phyloP scores from a whole-genome alignment of 106 monocot species.

The Acanthochlamys bracteata region DNA sequence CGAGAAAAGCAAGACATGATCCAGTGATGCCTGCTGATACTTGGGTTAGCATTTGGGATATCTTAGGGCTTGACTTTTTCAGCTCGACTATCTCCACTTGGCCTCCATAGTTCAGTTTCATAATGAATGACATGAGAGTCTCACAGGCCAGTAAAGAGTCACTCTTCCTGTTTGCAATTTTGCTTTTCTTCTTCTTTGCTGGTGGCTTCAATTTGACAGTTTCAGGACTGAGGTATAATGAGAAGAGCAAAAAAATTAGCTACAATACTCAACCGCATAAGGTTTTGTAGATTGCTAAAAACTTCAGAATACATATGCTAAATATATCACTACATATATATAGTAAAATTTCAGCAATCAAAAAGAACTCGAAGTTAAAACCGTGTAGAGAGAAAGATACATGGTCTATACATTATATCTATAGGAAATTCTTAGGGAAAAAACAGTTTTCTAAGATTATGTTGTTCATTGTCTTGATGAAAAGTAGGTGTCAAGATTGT shows the following conservation, averaged over 20 bases:
- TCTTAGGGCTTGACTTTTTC: conserved; percentile 52
- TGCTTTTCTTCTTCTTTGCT: conserved; percentile 53
- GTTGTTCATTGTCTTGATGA: no score
- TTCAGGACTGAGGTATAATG: conserved; percentile 19
- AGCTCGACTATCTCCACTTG: conserved; percentile 25
- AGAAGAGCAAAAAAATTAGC: neutral
- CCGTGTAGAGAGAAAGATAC: no score
- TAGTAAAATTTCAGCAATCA: no score
- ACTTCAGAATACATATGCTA: no score
- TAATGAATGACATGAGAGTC: conserved; percentile 41
- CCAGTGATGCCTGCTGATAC: conserved; percentile 68
- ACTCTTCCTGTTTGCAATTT: conserved; percentile 29
- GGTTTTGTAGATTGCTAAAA: no score
- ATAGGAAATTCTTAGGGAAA: no score
- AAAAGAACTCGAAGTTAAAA: no score
- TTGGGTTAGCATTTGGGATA: conserved; percentile 45
- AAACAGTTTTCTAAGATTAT: no score
- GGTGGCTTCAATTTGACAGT: conserved; percentile 28
- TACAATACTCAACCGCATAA: neutral
- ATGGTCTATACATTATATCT: no score
- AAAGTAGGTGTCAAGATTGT: no score
- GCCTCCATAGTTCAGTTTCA: conserved; percentile 19
- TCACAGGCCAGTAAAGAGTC: conserved; percentile 57
- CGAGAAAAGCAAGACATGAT: conserved; percentile 68
- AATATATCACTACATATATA: no score